Evolutionary conservation across 1,284 basidiomycete genomes (phyloP).

Genomic region (Xanthoconium separans): DNA sequence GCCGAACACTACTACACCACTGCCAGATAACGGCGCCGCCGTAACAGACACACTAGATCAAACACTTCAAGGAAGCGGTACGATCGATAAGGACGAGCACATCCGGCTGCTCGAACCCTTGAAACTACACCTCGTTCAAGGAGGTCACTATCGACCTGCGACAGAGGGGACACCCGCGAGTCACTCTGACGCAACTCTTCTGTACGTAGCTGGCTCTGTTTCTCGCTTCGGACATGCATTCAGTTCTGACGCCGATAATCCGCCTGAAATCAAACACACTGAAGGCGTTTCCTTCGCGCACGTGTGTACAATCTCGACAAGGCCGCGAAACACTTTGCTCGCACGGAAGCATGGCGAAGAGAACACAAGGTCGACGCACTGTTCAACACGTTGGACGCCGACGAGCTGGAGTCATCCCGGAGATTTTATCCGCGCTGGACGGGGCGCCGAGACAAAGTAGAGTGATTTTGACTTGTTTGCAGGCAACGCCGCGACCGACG

Average conservation of each 20-base stretch:
- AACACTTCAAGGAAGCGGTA: background rate
- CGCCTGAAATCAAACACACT: background rate
- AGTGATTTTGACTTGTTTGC: slow-evolving; percentile 5
- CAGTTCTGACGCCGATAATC: background rate
- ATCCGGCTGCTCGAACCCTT: slow-evolving; percentile 41
- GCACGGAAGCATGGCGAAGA: slow-evolving; percentile 63
- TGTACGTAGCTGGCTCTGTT: slow-evolving; percentile 44
- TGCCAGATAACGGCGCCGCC: background rate
- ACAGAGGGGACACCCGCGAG: slow-evolving; percentile 40
- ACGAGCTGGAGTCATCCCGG: slow-evolving; percentile 60
- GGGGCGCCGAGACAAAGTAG: slow-evolving; percentile 68
- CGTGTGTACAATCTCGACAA: slow-evolving; percentile 60
- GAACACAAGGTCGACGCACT: slow-evolving; percentile 58
- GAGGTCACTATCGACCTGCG: slow-evolving; percentile 50
- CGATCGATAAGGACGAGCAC: background rate
- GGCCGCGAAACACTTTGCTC: slow-evolving; percentile 68
- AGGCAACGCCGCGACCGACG: background rate
- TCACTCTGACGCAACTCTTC: slow-evolving; percentile 64
- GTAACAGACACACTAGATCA: background rate
- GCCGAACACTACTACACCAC: background rate
- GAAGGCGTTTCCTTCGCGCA: slow-evolving; percentile 75
- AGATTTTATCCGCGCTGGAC: slow-evolving; percentile 79
- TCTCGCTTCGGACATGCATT: background rate
- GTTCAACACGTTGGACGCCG: slow-evolving; percentile 55
- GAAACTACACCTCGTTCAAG: slow-evolving; percentile 48